Evolutionary conservation across 169 alveolate genomes (phyloP), one percentile per base, ranked within the genome.

Genomic region (Cyclospora cayetanensis): DNA sequence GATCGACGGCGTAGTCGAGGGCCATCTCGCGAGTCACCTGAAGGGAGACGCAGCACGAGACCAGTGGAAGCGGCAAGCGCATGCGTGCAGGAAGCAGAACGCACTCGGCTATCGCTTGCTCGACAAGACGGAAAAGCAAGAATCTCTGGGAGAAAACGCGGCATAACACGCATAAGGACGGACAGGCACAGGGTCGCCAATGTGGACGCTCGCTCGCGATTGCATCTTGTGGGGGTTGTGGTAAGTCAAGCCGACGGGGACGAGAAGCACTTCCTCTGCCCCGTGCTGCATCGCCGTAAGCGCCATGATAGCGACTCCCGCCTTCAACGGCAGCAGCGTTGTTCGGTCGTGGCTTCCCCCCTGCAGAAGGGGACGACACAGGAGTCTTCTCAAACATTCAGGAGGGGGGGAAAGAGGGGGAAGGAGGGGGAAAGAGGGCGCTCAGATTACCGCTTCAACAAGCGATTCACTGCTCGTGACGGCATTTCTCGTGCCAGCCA

Each of bases 281-380:
- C 98, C 98, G 80, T 97, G 98, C 25, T 97, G 96, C 94, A 97
- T 95, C 2, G 99, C 97, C 50, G 96, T 97, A 60, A 98, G 93
- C 18, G 99, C 98, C 98, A 97, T 97, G 43, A 97, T 90, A 25
- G 97, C 97, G 7, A 55, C 99, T 35, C 99, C 99, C 43, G 99
- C 98, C 95, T 98, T 98, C 77, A 98, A 93, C 68, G 99, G 99
- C 60, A 98, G 92, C 41, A 98, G 94, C 66, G 97, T 97, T 34
- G 99, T 96, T 46, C 98, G 91, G 95, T 98, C 99, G 94, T 98
- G 99, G 4, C 99, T 97, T 25, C 99, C 99, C 4, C 99, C 99
- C 92, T 39, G n/a, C 9, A 29, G 34, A 22, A 46, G 65, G 25
- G 18, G 65, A 4, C 35, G 29, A 83, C 50, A 11, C 76, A 43